Evolutionary conservation across 164 flowering plant species (phyloP), one percentile per base, ranked within the genome.

Genomic region (Kingdonia uniflora): DNA sequence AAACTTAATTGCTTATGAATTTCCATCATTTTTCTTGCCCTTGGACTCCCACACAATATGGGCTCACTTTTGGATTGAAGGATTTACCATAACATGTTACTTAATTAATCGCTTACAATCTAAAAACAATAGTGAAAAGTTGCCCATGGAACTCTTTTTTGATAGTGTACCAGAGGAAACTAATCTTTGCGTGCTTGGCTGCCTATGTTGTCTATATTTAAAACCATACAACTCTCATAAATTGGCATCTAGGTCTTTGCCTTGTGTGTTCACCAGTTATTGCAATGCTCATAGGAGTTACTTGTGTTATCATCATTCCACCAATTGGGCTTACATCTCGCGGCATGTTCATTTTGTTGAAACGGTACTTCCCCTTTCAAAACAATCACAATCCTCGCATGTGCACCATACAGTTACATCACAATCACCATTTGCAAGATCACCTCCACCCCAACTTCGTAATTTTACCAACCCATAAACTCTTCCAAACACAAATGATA

Each of bases 241-340:
- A 45, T 11, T 45, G 3, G 6, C 14, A 25, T 14, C 2, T 41
- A 14, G 38, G 7, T 49, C 38, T 1, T 11, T 49, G 5, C 10
- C 52, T 14, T 25, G 39, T 49, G 39, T 49, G 7, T 49, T 49
- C n/a, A 25, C 23, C n/a, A 17, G 52, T 2, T 49, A 49, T 22
- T 11, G 5, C n/a, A 20, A 20, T 47, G 26, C 51, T 22, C 29
- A 47, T 15, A 47, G 19, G 19, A 24, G 51, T 1, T 47, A 47
- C 26, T 21, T 47, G 14, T 47, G 51, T 23, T 47, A 20, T 22
- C 29, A 47, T 23, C 2, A 2, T 22, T 24, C 51, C 1, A 47
- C 25, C 1, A 21, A 20, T 12, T 11, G 33, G 16, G n/a, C 14
- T 6, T 47, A 47, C 51, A 21, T 47, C 25, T 22, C 29, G 14